A percentile compares a stretch with the other conserved stretches of the same genome.
These are phyloP conservation scores for Solanum sejunctum DNA, from an alignment of 257 asterid genomes.

Conservation along the genomic window DNA sequence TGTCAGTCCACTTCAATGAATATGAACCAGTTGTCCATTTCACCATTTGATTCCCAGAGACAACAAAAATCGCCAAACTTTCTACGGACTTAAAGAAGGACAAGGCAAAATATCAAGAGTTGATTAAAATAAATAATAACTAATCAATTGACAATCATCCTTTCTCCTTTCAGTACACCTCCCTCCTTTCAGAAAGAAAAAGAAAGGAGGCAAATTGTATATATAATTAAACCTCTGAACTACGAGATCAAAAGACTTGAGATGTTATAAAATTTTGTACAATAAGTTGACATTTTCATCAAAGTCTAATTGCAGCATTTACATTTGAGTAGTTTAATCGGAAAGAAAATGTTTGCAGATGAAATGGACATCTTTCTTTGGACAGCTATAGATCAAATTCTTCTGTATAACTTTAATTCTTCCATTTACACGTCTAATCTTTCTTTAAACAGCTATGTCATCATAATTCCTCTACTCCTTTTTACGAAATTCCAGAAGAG, in stretches of 20 bases:
- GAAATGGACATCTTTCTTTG: neutral
- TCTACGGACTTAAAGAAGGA: neutral
- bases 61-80: neutral
- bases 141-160: neutral
- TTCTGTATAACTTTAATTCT: neutral
- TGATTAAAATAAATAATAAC: neutral
- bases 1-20: neutral
- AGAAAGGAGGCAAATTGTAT: neutral
- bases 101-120: neutral
- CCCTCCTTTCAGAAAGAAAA: neutral
- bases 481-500: neutral
- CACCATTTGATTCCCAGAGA: neutral
- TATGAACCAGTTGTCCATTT: neutral
- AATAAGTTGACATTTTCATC: neutral
- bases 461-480: neutral
- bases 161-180: neutral
- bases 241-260: neutral
- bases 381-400: neutral
- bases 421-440: neutral
- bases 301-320: neutral
- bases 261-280: neutral
- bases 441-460: neutral
- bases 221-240: neutral
- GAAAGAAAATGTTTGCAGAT: neutral
- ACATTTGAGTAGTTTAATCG: neutral